Evolutionary conservation across 1,284 basidiomycete genomes (phyloP).

Genomic region (Porodaedalea pini): DNA sequence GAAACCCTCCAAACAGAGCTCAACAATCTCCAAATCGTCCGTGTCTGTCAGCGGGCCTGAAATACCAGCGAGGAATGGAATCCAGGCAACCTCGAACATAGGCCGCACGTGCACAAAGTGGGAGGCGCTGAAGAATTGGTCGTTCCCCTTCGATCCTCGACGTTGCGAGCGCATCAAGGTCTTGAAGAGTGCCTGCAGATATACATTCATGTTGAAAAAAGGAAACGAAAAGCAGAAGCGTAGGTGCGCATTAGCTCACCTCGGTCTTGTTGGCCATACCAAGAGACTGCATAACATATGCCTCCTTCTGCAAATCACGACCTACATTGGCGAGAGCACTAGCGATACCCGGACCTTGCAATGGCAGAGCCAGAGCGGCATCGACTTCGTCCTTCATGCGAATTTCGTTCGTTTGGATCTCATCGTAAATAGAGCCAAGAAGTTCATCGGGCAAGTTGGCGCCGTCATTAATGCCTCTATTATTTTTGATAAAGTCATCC

Average conservation of each 20-base stretch:
- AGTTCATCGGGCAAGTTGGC: conserved; percentile 84
- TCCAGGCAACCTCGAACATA: conserved; percentile 99
- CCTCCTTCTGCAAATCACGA: conserved; percentile 89
- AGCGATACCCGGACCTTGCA: conserved; percentile 69
- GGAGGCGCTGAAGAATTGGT: conserved; percentile 93
- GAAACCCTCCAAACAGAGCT: conserved; percentile 92
- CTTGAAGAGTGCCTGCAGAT: conserved; percentile 74
- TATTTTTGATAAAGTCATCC: conserved; percentile 87
- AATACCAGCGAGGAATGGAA: conserved; percentile 90
- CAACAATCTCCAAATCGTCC: conserved; percentile 87
- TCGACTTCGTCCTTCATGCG: conserved; percentile 97
- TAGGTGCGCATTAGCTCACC: conserved; percentile 39
- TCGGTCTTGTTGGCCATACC: conserved; percentile 96
- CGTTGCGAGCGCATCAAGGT: conserved; percentile 87
- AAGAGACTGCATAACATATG: conserved; percentile 89
- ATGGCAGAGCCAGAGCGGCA: conserved; percentile 42
- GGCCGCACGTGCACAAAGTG: conserved; percentile 92
- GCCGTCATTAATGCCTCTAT: conserved; percentile 91
- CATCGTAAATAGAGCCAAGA: conserved; percentile 77
- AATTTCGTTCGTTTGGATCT: conserved; percentile 89
- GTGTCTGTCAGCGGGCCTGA: conserved; percentile 91
- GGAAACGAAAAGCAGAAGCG: background rate
- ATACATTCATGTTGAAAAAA: background rate
- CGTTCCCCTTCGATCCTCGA: conserved; percentile 65
- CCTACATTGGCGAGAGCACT: conserved; percentile 84